phyloP scores from a whole-genome alignment of 2,329 filamentous ascomycete species.

The Aureobasidium sp. region DNA sequence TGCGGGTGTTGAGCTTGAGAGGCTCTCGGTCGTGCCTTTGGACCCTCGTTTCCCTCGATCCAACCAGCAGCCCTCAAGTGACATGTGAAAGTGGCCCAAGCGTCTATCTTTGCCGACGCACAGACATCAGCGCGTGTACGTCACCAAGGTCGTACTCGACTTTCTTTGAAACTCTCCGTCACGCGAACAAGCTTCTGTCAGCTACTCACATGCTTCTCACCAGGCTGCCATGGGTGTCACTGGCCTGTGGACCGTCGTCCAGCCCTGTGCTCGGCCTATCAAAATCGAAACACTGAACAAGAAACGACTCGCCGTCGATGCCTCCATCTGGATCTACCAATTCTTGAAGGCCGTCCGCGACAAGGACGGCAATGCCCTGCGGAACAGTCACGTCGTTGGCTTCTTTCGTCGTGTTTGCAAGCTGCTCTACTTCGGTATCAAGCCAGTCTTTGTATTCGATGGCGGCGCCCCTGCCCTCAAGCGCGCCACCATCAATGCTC shows the following conservation, averaged over 20 bases:
- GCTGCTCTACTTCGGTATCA: conserved; percentile 90
- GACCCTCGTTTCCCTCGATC: neutral
- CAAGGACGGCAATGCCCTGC: conserved; percentile 92
- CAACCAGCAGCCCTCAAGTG: neutral
- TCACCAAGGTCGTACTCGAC: neutral
- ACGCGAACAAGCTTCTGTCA: neutral
- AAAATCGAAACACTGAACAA: conserved; percentile 94
- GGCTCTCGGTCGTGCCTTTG: neutral
- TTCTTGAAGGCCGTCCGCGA: conserved; percentile 98
- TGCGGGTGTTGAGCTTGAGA: neutral
- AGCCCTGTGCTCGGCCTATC: conserved; percentile 89
- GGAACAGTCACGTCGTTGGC: conserved; percentile 91
- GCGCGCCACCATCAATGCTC: conserved; percentile 73
- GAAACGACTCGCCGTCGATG: conserved; percentile 92
- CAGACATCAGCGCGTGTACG: neutral
- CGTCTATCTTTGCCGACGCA: neutral
- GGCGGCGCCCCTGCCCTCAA: conserved; percentile 88
- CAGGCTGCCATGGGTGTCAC: conserved; percentile 75
- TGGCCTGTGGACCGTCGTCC: conserved; percentile 91
- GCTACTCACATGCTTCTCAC: conserved; percentile 2
- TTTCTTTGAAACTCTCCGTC: neutral
- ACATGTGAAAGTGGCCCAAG: conserved; percentile 4
- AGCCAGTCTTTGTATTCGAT: conserved; percentile 96
- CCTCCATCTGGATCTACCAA: conserved; percentile 99
- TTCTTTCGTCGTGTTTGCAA: conserved; percentile 99